phyloP scores from a whole-genome alignment of 495 filamentous ascomycete species.

The Hypoxylon cercidicola region DNA sequence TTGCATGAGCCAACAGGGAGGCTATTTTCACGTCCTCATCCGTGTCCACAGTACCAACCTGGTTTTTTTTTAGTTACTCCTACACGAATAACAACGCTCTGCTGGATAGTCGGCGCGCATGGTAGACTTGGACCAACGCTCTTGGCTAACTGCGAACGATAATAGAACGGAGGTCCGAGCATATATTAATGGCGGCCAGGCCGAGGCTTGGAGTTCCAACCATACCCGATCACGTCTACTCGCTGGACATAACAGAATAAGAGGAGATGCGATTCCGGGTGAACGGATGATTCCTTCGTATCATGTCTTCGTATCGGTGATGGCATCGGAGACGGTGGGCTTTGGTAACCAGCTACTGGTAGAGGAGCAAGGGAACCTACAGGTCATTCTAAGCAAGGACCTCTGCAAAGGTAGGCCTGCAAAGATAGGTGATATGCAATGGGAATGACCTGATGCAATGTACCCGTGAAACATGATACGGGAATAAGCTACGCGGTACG shows the following conservation, averaged over 20 bases:
- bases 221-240: constrained; percentile 2
- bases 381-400: constrained; percentile 1
- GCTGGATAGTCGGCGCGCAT: constrained; percentile 28
- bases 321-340: constrained; percentile 8
- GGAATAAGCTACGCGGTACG: not conserved
- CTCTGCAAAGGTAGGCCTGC: too few species aligned
- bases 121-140: constrained; percentile 22
- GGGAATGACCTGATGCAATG: not conserved
- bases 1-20: constrained; percentile 24
- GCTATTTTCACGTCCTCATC: constrained; percentile 1
- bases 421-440: too few species aligned
- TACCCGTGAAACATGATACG: not conserved
- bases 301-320: constrained; percentile 7
- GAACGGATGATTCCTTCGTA: constrained; percentile 15
- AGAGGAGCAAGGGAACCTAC: not conserved
- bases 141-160: constrained; percentile 28
- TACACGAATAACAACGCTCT: constrained; percentile 27
- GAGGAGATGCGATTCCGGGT: constrained; percentile 16
- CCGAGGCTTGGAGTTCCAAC: constrained; percentile 26
- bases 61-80: constrained; percentile 1
- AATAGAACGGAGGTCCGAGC: constrained; percentile 40
- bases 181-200: constrained; percentile 12
- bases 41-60: not conserved
- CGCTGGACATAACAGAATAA: constrained; percentile 7
- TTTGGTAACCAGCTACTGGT: constrained; percentile 8